Base-by-base conservation (phyloP, 495 filamentous ascomycete species). In the Trichoderma gamsii region DNA sequence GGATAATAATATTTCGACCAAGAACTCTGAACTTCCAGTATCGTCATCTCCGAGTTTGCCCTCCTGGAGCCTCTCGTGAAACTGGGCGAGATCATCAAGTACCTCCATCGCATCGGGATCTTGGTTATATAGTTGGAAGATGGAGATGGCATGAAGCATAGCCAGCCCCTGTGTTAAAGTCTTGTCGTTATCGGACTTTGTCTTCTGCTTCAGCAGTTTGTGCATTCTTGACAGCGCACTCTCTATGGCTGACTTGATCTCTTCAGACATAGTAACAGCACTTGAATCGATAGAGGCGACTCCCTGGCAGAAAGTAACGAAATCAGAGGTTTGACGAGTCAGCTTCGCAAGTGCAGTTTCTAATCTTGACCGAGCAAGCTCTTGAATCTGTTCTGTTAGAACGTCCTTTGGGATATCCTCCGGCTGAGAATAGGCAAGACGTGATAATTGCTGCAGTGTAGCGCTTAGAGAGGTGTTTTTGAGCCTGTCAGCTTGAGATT, bases 111-210 rank as follows among this genome's bases (percentile, higher is more conserved):
- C 91, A 71, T 98, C 95, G 0, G 89, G 83, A 68, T 96, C 92
- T 23, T 90, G 90, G 72, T 92, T 90, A 78, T 95, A 94, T n/a
- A 97, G 83, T 73, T 97, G 91, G 41, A 97, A 77, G 63, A 97
- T 85, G 2, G 89, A 88, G 67, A 96, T 82, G n/a, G 91, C 90
- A 76, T 95, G 93, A 9, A 97, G 81, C 9, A 97, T 82, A 56
- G 88, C 87, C 69, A 96, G 89, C 0, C 91, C 90, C 49, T 86
- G 79, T 4, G 78, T 41, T 66, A 78, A 76, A 69, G 79, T 78
- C 41, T 77, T 73, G 65, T 78, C 74, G 27, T 59, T 72, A 7
- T 77, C 70, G 21, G 78, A 71, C 67, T 79, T 74, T n/a, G 81
- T 75, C 65, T 82, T 77, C 71, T 85, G 84, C 73, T 87, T 87